phyloP scores from a whole-genome alignment of 2,329 filamentous ascomycete genomes.

The Coniella lustricola region DNA sequence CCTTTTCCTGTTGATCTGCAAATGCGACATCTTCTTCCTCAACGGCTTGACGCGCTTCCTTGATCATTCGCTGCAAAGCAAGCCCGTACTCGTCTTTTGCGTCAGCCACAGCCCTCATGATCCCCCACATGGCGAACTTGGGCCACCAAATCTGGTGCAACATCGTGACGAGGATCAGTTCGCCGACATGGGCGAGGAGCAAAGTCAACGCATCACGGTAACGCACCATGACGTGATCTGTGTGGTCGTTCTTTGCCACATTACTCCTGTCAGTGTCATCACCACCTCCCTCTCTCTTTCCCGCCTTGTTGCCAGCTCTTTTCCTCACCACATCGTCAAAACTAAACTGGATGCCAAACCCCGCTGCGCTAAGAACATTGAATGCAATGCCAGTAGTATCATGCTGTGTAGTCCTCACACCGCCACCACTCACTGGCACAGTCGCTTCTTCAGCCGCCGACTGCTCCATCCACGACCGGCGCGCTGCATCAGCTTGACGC shows the following conservation, averaged over 20 bases:
- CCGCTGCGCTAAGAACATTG: constrained; percentile 1
- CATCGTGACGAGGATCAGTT: not conserved
- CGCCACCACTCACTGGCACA: no score
- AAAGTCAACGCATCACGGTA: not conserved
- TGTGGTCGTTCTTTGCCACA: not conserved
- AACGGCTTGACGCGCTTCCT: not conserved
- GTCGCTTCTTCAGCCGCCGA: no score
- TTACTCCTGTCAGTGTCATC: not conserved
- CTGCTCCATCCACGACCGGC: not conserved
- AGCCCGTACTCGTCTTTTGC: not conserved
- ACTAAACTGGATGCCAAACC: not conserved
- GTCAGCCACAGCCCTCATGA: not conserved
- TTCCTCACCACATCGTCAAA: not conserved
- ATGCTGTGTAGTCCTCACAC: not conserved
- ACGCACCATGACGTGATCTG: not conserved
- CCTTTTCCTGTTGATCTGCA: not conserved
- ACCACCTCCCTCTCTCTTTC: no score
- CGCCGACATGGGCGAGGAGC: not conserved
- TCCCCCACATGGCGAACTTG: constrained; percentile 1
- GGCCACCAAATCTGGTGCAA: not conserved
- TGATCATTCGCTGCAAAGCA: not conserved
- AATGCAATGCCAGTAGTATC: constrained; percentile 4
- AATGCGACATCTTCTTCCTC: not conserved
- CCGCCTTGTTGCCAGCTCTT: no score
- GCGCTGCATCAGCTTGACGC: not conserved